These are phyloP conservation scores for Dactylellina sp. DNA, from an alignment of 2,329 filamentous ascomycete species.

Conservation along the genomic window DNA sequence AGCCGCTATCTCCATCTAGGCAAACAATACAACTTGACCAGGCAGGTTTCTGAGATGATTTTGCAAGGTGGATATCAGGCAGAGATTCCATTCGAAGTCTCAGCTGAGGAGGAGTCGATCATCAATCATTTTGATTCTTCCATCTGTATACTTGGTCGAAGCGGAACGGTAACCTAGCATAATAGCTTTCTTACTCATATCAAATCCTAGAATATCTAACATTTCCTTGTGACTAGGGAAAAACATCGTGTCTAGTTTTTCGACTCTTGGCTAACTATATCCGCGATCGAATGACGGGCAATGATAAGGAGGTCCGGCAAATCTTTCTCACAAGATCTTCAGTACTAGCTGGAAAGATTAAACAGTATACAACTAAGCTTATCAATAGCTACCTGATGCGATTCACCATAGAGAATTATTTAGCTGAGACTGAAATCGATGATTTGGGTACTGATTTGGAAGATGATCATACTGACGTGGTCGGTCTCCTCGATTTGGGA, in stretches of 20 bases:
- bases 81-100: constrained; percentile 20
- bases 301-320: constrained; percentile 23
- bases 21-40: constrained; percentile 24
- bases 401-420: neutral
- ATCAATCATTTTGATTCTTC: constrained; percentile 35
- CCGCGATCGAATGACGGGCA: constrained; percentile 3
- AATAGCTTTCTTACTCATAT: no score
- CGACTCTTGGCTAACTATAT: constrained; percentile 4
- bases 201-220: neutral
- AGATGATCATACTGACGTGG: neutral
- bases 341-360: constrained; percentile 33
- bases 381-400: constrained; percentile 23
- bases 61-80: constrained; percentile 21
- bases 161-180: constrained; percentile 18
- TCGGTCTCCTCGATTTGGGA: constrained; percentile 12
- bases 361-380: constrained; percentile 26
- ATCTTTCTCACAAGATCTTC: constrained; percentile 41
- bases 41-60: constrained; percentile 28
- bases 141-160: constrained; percentile 29
- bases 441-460: constrained; percentile 3
- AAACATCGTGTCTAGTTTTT: constrained; percentile 37
- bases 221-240: constrained; percentile 3
- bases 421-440: neutral
- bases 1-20: neutral
- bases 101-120: constrained; percentile 27